phyloP scores from a whole-genome alignment of 441 rosid species.

The Caryocar brasiliense region DNA sequence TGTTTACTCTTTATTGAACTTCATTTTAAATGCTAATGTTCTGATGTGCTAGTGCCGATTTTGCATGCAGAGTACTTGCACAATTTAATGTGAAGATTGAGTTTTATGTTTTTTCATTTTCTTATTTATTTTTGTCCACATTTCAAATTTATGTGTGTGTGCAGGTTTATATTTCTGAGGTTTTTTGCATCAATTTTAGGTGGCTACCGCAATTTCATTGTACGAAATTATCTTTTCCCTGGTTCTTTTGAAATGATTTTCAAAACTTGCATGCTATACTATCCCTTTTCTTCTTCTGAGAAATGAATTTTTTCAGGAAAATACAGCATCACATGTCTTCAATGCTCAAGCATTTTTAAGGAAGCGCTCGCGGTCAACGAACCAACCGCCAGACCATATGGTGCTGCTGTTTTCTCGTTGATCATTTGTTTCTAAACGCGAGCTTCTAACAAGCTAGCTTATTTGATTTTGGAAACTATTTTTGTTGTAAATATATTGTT shows the following conservation, averaged over 20 bases:
- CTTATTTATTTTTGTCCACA: neutral
- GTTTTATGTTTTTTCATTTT: no score
- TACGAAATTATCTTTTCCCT: slow-evolving; percentile 30
- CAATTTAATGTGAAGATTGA: neutral
- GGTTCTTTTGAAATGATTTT: slow-evolving; percentile 3
- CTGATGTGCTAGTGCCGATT: neutral
- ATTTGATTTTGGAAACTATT: neutral
- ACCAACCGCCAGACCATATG: slow-evolving; percentile 86
- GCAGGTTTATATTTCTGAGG: no score
- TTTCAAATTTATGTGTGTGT: slow-evolving; percentile 3
- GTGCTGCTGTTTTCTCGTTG: slow-evolving; percentile 29
- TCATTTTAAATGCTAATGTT: slow-evolving; percentile 1
- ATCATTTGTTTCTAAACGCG: neutral
- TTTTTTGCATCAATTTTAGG: slow-evolving; percentile 13
- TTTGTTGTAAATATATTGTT: no score
- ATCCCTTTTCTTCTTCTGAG: neutral
- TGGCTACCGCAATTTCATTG: slow-evolving; percentile 96
- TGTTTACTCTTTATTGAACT: neutral
- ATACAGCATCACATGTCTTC: slow-evolving; percentile 49
- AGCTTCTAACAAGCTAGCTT: neutral
- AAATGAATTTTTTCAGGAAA: slow-evolving; percentile 48
- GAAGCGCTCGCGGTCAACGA: slow-evolving; percentile 88
- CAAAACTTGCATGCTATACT: neutral
- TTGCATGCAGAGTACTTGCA: neutral
- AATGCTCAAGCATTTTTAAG: slow-evolving; percentile 84